Base-by-base conservation (phyloP, 2,329 filamentous ascomycete genomes). In the Cercospora sesami region DNA sequence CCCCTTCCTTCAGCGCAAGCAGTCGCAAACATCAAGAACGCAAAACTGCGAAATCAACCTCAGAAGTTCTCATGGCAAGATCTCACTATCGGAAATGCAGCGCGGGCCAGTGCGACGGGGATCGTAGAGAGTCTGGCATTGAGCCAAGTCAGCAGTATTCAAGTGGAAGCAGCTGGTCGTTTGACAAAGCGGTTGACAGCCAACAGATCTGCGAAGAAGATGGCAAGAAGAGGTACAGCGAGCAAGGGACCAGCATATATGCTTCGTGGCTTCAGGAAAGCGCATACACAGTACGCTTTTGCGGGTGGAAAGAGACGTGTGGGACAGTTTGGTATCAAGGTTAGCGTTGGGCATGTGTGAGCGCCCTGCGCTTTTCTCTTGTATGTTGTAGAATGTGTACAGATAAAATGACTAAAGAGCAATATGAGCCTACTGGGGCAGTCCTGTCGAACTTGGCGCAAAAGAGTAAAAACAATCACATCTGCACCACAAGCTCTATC, bases 141-240 rank as follows among this genome's bases (percentile, higher is more conserved):
- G 59, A 73, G 71, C 60, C 74, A 77, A 66, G 75, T 78, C 58
- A 73, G 68, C 63, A 72, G 68, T 65, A 70, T 78, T 18, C 67
- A 71, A 51, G 73, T 77, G 2, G 70, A 75, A 61, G 75, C 76
- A n/a, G 75, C 73, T 2, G 76, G 76, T 64, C 75, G 76, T 73
- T 66, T 78, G 66, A 73, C 73, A n/a, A 75, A 75, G 72, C 75
- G 76, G 64, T 73, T 78, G 66, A 77, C 76, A 33, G 76, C 76
- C 68, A 75, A 78, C 67, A 66, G 74, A 67, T 69, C 69, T 55
- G 71, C 73, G 14, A 69, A 69, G 68, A 77, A 77, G 73, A 73
- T 72, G 61, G 73, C 76, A 42, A 69, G 75, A 57, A 65, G 72
- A 65, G 76, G 76, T 68, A 70, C 73, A 30, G 75, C 74, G 51